Conservation (phyloP, 2,329 filamentous ascomycete genomes). For the Epichloe sibirici region DNA sequence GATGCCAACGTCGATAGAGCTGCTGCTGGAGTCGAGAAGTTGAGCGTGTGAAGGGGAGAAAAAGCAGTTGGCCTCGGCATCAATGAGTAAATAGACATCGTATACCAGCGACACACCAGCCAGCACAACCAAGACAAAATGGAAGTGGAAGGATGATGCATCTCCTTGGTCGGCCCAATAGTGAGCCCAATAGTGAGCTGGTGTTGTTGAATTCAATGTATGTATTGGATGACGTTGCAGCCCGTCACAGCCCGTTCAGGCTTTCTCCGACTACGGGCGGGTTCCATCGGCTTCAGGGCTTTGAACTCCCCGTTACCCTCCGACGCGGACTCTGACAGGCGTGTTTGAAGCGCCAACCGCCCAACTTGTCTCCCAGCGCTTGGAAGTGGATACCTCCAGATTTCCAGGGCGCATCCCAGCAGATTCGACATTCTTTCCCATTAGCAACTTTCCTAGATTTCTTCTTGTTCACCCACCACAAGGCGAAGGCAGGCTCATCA, state of each 20-base stretch:
- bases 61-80: not conserved
- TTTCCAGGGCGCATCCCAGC: too few relatives aligned
- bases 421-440: not conserved
- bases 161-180: not conserved
- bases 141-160: not conserved
- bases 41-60: slow-evolving; percentile 3
- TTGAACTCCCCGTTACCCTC: too few relatives aligned
- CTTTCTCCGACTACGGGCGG: not conserved
- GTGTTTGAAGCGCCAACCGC: too few relatives aligned
- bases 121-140: not conserved
- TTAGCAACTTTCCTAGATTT: not conserved
- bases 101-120: not conserved
- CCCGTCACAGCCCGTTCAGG: not conserved
- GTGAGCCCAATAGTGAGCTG: not conserved
- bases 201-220: not conserved
- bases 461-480: not conserved
- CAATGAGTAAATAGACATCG: not conserved
- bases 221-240: not conserved
- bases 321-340: too few relatives aligned
- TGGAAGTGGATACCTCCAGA: not conserved
- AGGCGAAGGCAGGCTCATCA: not conserved
- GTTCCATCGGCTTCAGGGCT: not conserved
- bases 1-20: slow-evolving; percentile 3
- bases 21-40: slow-evolving; percentile 3
- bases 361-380: not conserved